Percentiles rank a stretch among this genome's conserved stretches.
phyloP scores from a whole-genome alignment of 164 flowering plant genomes.

The Umbilicus rupestris region DNA sequence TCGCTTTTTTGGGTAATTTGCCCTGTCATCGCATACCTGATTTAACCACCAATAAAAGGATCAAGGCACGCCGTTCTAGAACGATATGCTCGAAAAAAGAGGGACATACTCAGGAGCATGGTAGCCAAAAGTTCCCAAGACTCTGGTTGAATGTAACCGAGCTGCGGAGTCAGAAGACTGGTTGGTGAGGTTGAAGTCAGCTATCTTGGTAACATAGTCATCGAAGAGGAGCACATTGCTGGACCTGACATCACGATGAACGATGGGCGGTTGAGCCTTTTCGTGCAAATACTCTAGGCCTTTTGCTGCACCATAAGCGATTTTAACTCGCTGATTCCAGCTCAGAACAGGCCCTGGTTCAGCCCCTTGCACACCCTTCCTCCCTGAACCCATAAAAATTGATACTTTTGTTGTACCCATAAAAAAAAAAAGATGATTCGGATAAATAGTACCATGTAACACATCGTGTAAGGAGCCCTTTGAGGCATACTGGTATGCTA shows the following conservation, averaged over 20 bases:
- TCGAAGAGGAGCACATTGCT: conserved; percentile 68
- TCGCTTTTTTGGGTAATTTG: conserved; percentile 65
- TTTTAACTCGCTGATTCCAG: conserved; percentile 58
- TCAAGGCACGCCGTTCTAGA: background rate
- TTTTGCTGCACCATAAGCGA: conserved; percentile 58
- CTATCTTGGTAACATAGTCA: conserved; percentile 48
- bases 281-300: conserved; percentile 68
- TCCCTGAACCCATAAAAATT: conserved; percentile 22
- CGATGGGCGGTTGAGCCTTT: conserved; percentile 56
- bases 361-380: conserved; percentile 76
- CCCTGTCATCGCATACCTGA: conserved; percentile 73
- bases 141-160: conserved; percentile 65
- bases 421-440: background rate
- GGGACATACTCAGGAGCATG: conserved; percentile 65
- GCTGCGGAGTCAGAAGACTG: conserved; percentile 65
- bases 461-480: conserved; percentile 63
- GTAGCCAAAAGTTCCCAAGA: conserved; percentile 71
- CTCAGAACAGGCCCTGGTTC: conserved; percentile 57
- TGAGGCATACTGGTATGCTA: conserved; percentile 48
- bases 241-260: conserved; percentile 64
- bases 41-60: background rate
- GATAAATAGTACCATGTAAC: conserved; percentile 39
- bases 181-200: conserved; percentile 56
- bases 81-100: too few relatives aligned
- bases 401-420: background rate